These are phyloP conservation scores for Rhizophagus sp. DNA, from an alignment of 192 early-diverging fungal species.

Conservation along the genomic window DNA sequence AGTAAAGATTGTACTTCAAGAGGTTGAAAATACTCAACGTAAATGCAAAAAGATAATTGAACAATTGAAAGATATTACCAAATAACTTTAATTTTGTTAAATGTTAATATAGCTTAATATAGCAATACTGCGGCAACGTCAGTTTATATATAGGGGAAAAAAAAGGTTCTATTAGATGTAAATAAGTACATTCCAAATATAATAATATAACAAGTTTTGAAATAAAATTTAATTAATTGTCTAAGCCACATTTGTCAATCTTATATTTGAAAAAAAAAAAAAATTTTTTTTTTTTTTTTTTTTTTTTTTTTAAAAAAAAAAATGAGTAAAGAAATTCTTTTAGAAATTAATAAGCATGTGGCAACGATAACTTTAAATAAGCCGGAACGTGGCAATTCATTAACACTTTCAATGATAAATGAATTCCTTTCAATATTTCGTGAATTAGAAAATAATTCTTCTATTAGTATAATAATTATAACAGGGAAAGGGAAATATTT, in stretches of 20 bases:
- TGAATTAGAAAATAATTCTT: constrained; percentile 43
- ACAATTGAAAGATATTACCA: not conserved
- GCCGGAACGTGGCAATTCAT: constrained; percentile 47
- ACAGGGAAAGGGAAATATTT: constrained; percentile 66
- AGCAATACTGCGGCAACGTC: too few species aligned
- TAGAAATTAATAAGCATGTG: not conserved
- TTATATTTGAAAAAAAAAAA: too few species aligned
- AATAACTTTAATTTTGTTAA: not conserved
- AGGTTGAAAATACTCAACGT: not conserved
- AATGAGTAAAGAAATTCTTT: not conserved
- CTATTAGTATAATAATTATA: constrained; percentile 55
- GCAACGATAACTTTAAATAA: constrained; percentile 3
- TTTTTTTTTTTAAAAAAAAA: not conserved
- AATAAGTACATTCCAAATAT: too few species aligned
- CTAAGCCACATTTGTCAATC: too few species aligned
- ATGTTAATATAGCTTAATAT: too few species aligned
- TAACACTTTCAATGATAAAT: constrained; percentile 48
- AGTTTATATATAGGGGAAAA: too few species aligned
- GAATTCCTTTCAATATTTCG: constrained; percentile 44
- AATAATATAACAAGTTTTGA: too few species aligned
- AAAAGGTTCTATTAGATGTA: too few species aligned
- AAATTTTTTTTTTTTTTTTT: not conserved
- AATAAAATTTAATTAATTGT: too few species aligned
- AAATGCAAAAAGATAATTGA: not conserved
- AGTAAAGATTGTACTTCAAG: not conserved